Evolutionary conservation across 768 basidiomycete species (phyloP), one percentile per base, ranked within the genome.

Genomic region (Cyclocybe cylindracea): DNA sequence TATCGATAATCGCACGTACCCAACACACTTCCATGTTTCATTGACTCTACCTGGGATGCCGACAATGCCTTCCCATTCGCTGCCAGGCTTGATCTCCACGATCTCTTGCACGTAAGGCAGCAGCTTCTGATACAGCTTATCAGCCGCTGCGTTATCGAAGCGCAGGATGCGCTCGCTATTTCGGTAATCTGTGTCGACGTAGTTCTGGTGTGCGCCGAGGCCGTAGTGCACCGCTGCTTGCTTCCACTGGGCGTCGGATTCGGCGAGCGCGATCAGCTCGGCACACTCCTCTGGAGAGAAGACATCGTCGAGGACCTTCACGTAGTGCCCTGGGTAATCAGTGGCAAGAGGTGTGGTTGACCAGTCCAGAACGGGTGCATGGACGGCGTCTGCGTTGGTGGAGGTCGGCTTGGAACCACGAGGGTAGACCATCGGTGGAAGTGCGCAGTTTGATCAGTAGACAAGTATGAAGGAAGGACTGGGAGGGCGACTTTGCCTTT

Each of bases 251-350:
- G 52, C 56, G 14, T 67, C 66, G 0, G 71, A 68, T 16, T 68
- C 65, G 2, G 75, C 75, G 8, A 76, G 63, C 1, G 65, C 55
- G 18, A 73, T 65, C 16, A 78, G 67, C 14, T 61, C 62, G 1
- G 60, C 64, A 56, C 78, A 80, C 61, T 80, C 77, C 3, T 66
- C 63, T 1, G 65, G 56, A 1, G 72, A 68, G 56, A 80, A 72
- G 16, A 77, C 46, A 39, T 72, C 57, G 61, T 78, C 77, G 39
- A 78, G 57, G 44, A 80, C 62, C 51, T 72, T 73, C 44, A 72
- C 71, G 57, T 77, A 78, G 59, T 58, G 65, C 5, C 67, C 64
- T 6, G 60, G 46, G 58, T 77, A 78, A 3, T 64, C 57, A 4
- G 46, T 46, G 0, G 68, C 58, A 4, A 78, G 63, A 2, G 67